These are phyloP conservation scores for Hypoxylon rubiginosum DNA, from an alignment of 2,329 filamentous ascomycete genomes.

Conservation along the genomic window DNA sequence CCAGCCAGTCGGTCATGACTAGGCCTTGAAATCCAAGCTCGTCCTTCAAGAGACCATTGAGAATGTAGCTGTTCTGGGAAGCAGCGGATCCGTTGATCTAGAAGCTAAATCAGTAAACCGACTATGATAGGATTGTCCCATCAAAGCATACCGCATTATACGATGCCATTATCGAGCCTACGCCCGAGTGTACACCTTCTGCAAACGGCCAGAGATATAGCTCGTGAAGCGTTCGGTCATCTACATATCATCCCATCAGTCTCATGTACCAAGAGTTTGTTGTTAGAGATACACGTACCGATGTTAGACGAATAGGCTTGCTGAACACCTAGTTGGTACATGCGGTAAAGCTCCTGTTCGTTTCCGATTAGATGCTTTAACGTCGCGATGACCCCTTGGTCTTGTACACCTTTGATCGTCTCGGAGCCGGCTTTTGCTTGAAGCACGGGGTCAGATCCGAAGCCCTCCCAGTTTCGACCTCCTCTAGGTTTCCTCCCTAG, in stretches of 20 bases:
- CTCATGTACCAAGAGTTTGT: neutral
- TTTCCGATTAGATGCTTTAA: conserved; percentile 71
- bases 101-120: conserved; percentile 23
- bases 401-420: conserved; percentile 69
- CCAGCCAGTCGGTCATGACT: conserved; percentile 81
- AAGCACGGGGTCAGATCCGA: conserved; percentile 77
- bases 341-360: conserved; percentile 66
- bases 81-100: conserved; percentile 76
- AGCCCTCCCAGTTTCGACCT: conserved; percentile 82
- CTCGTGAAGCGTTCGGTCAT: conserved; percentile 69
- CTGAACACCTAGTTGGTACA: conserved; percentile 64
- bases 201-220: conserved; percentile 86
- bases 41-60: conserved; percentile 79
- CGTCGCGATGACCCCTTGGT: conserved; percentile 67
- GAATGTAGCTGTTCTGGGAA: conserved; percentile 76
- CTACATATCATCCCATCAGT: conserved; percentile 37
- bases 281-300: conserved; percentile 59
- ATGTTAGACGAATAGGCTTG: conserved; percentile 74
- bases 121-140: neutral
- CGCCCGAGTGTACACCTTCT: conserved; percentile 81
- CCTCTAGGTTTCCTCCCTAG: conserved; percentile 79
- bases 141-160: conserved; percentile 71
- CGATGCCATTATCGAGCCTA: conserved; percentile 84
- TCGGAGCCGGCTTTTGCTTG: conserved; percentile 65
- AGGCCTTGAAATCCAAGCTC: conserved; percentile 80